phyloP scores from a whole-genome alignment of 2,329 filamentous ascomycete species.

The Tolypocladium inflatum region DNA sequence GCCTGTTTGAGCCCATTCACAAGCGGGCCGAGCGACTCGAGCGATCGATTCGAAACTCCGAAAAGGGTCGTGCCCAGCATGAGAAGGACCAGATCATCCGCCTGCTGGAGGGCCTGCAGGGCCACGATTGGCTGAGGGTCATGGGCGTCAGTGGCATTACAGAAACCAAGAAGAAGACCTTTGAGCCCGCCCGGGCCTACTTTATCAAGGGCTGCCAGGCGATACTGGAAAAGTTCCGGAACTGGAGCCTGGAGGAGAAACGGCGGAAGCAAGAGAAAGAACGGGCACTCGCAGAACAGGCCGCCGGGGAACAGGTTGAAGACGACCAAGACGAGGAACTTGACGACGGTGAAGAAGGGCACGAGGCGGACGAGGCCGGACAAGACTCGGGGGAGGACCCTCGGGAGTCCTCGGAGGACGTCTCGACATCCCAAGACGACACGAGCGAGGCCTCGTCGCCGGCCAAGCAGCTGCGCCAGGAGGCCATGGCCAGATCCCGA shows the following conservation, averaged over 20 bases:
- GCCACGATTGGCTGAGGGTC: conserved; percentile 84
- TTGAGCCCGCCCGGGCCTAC: conserved; percentile 74
- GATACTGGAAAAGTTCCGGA: conserved; percentile 77
- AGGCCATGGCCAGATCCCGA: conserved; percentile 49
- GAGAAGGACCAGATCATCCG: conserved; percentile 56
- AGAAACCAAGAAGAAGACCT: conserved; percentile 76
- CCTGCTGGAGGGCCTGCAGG: conserved; percentile 71
- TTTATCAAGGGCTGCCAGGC: conserved; percentile 76
- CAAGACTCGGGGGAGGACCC: conserved; percentile 26
- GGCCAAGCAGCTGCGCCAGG: conserved; percentile 66
- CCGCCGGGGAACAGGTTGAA: conserved; percentile 25
- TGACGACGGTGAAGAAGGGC: conserved; percentile 14
- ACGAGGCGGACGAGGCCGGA: conserved; percentile 24
- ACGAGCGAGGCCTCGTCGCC: conserved; percentile 33
- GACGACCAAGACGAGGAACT: conserved; percentile 18
- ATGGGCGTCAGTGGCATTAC: conserved; percentile 85
- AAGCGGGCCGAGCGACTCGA: conserved; percentile 51
- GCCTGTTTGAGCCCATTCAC: conserved; percentile 43
- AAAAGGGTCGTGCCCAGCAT: conserved; percentile 56
- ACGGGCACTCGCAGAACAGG: conserved; percentile 30
- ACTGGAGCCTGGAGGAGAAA: conserved; percentile 87
- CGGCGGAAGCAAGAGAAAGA: conserved; percentile 69
- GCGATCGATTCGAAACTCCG: conserved; percentile 52
- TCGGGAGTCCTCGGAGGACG: conserved; percentile 8
- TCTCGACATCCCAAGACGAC: conserved; percentile 42